phyloP scores from a whole-genome alignment of 306 rosid genomes.

The Ziziphus jujuba region DNA sequence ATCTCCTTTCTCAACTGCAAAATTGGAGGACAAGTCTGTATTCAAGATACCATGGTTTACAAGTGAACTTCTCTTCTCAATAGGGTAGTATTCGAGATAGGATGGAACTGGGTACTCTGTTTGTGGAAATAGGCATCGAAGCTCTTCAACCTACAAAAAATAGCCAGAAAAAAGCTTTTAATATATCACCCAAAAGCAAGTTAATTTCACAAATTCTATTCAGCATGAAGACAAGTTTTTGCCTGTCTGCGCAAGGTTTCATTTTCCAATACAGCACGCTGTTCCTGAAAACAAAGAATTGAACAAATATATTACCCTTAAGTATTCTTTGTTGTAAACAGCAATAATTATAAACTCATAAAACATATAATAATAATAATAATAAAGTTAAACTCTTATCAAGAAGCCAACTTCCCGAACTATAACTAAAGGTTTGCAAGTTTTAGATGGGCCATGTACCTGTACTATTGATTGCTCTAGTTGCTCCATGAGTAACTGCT shows the following conservation, averaged over 20 bases:
- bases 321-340: background rate
- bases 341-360: background rate
- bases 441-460: conserved; percentile 40
- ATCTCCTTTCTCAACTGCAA: conserved; percentile 64
- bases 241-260: conserved; percentile 93
- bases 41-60: conserved; percentile 37
- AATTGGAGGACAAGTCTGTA: conserved; percentile 43
- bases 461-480: conserved; percentile 77
- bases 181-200: conserved; percentile 1
- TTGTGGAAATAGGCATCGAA: conserved; percentile 72
- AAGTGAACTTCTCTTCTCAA: conserved; percentile 45
- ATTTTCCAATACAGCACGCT: conserved; percentile 76
- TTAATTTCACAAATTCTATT: conserved; percentile 14
- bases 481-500: conserved; percentile 78
- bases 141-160: conserved; percentile 67
- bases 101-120: conserved; percentile 52
- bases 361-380: background rate
- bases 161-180: background rate
- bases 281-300: conserved; percentile 62
- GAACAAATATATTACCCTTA: background rate
- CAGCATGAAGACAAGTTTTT: conserved; percentile 19
- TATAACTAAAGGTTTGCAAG: conserved; percentile 5
- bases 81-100: conserved; percentile 46
- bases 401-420: background rate
- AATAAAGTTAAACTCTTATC: background rate